Percentiles rank a stretch among this genome's conserved stretches.
Conservation (phyloP, 2,329 filamentous ascomycete species). For the Monascus ruber region DNA sequence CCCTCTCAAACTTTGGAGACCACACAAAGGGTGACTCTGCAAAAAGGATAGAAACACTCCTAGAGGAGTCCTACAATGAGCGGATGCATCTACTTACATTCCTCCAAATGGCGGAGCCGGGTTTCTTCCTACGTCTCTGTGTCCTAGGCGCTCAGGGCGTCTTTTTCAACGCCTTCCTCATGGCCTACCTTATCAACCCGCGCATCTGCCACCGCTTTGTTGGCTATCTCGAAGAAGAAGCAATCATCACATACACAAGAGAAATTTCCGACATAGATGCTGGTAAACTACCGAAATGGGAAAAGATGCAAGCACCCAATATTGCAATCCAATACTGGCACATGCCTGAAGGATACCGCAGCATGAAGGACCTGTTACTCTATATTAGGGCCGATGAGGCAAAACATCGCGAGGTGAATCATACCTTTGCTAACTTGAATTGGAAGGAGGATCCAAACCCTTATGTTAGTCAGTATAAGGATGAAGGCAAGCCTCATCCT, state of each 20-base stretch:
- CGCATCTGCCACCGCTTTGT: slow-evolving; percentile 83
- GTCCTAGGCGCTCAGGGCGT: slow-evolving; percentile 85
- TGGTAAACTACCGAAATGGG: slow-evolving; percentile 71
- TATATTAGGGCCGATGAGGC: slow-evolving; percentile 79
- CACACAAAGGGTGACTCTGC: background rate
- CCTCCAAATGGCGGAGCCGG: slow-evolving; percentile 73
- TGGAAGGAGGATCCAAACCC: slow-evolving; percentile 80
- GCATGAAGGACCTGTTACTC: slow-evolving; percentile 71
- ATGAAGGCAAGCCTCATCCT: slow-evolving; percentile 51
- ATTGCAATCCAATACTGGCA: slow-evolving; percentile 83
- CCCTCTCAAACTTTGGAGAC: background rate
- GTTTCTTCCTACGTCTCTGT: slow-evolving; percentile 75
- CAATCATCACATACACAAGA: slow-evolving; percentile 81
- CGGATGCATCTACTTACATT: slow-evolving; percentile 83
- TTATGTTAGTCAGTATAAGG: slow-evolving; percentile 69
- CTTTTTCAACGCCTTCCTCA: slow-evolving; percentile 83
- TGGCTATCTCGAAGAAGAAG: slow-evolving; percentile 88
- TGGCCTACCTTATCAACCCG: slow-evolving; percentile 71
- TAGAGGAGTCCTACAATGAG: slow-evolving; percentile 80
- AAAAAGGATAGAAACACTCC: slow-evolving; percentile 66
- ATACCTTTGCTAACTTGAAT: slow-evolving; percentile 75
- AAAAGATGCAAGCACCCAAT: slow-evolving; percentile 63
- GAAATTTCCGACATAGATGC: slow-evolving; percentile 73
- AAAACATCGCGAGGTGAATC: slow-evolving; percentile 81
- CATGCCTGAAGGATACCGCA: slow-evolving; percentile 70